A percentile compares a stretch with the other conserved stretches of the same genome.
phyloP scores from a whole-genome alignment of 768 basidiomycete species.

The Agaricus blazei region DNA sequence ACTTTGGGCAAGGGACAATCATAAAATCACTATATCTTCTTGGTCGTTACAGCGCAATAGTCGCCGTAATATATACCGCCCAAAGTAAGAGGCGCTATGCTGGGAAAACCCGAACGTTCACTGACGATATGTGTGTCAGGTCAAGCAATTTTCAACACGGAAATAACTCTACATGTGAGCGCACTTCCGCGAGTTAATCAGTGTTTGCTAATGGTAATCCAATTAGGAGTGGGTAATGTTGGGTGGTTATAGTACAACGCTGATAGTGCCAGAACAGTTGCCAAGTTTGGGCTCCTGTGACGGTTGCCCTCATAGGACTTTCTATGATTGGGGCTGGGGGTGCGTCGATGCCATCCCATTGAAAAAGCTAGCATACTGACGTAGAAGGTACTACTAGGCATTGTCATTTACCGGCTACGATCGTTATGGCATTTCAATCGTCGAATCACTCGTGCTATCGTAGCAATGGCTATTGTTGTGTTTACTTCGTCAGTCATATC shows the following conservation, averaged over 20 bases:
- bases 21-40: neutral
- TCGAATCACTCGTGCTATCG: neutral
- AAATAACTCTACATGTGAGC: neutral
- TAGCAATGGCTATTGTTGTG: neutral
- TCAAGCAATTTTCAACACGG: neutral
- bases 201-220: neutral
- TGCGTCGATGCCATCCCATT: neutral
- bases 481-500: neutral
- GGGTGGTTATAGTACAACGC: neutral
- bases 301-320: neutral
- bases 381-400: neutral
- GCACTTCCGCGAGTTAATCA: neutral
- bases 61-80: neutral
- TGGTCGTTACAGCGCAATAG: neutral
- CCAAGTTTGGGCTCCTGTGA: neutral
- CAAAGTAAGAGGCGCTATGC: neutral
- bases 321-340: neutral
- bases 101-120: neutral
- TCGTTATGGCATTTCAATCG: neutral
- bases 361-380: neutral
- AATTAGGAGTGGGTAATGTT: neutral
- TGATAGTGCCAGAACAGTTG: neutral
- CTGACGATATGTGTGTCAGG: neutral
- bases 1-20: neutral
- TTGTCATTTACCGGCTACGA: slow-evolving; percentile 1